phyloP scores from a whole-genome alignment of 78 protist species.

The Pirum gemmata region DNA sequence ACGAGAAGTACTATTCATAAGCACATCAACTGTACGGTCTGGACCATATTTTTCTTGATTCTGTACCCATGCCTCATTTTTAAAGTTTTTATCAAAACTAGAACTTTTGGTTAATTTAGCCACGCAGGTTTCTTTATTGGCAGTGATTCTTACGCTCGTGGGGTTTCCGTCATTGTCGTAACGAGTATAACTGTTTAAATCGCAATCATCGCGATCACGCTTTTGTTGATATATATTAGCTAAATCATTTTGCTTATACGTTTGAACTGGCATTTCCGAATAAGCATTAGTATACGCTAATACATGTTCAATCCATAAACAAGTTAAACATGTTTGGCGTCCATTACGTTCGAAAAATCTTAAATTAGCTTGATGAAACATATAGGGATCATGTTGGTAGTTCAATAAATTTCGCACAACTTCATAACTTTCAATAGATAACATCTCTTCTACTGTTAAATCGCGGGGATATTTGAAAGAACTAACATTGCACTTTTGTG shows the following conservation, averaged over 20 bases:
- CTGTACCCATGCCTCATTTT: too few species aligned
- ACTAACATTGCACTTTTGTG: slow-evolving; percentile 21
- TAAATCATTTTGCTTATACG: slow-evolving; percentile 18
- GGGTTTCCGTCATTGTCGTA: not conserved
- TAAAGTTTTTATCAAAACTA: not conserved
- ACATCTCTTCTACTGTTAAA: slow-evolving; percentile 8
- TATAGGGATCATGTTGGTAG: slow-evolving; percentile 39
- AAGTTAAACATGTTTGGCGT: not conserved
- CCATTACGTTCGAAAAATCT: slow-evolving; percentile 34
- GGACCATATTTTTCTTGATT: not conserved
- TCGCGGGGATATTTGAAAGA: slow-evolving; percentile 37
- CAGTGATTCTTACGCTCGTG: not conserved
- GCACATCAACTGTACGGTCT: not conserved
- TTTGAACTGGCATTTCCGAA: slow-evolving; percentile 5
- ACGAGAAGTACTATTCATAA: not conserved
- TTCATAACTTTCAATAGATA: slow-evolving; percentile 35
- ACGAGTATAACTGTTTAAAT: not conserved
- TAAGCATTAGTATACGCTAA: not conserved
- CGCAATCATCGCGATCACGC: slow-evolving; percentile 30
- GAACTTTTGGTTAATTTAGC: slow-evolving; percentile 17
- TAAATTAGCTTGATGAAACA: slow-evolving; percentile 48
- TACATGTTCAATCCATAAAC: slow-evolving; percentile 28
- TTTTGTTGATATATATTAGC: slow-evolving; percentile 11
- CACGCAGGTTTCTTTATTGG: not conserved
- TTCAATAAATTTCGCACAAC: not conserved